phyloP scores from a whole-genome alignment of 1,284 basidiomycete genomes.

The Veloboletus limbatus region DNA sequence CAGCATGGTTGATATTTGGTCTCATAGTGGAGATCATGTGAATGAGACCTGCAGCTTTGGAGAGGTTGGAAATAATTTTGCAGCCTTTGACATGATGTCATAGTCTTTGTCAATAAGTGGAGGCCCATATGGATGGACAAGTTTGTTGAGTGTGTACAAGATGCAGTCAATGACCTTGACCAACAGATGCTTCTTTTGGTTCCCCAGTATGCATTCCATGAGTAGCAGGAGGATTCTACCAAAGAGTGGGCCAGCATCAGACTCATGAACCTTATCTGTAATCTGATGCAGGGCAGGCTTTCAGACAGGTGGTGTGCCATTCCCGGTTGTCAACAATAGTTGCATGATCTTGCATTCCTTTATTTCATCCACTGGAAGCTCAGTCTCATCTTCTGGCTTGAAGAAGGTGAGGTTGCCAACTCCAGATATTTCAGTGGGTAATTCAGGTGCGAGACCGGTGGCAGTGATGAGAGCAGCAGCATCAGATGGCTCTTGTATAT shows the following conservation, averaged over 20 bases:
- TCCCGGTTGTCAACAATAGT: slow-evolving; percentile 99
- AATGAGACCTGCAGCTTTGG: slow-evolving; percentile 97
- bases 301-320: slow-evolving; percentile 96
- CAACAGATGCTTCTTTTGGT: slow-evolving; percentile 96
- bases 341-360: slow-evolving; percentile 99
- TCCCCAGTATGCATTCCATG: slow-evolving; percentile 98
- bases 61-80: slow-evolving; percentile 98
- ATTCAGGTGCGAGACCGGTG: slow-evolving; percentile 87
- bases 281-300: slow-evolving; percentile 98
- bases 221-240: slow-evolving; percentile 98
- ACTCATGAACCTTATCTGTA: slow-evolving; percentile 99
- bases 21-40: slow-evolving; percentile 99
- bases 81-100: slow-evolving; percentile 99
- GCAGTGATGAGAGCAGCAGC: slow-evolving; percentile 84
- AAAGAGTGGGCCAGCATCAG: slow-evolving; percentile 98
- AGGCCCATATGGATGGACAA: slow-evolving; percentile 98
- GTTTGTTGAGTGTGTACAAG: slow-evolving; percentile 98
- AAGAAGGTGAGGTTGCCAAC: slow-evolving; percentile 97
- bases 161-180: slow-evolving; percentile 99
- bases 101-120: slow-evolving; percentile 99
- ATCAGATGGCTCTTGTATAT: slow-evolving; percentile 93
- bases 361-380: slow-evolving; percentile 95
- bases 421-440: slow-evolving; percentile 98
- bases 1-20: slow-evolving; percentile 98
- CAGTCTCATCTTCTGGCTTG: slow-evolving; percentile 95